Evolutionary conservation across 352 stramenopile genomes (phyloP), one percentile per base, ranked within the genome.

Genomic region (Pythium aquatile): DNA sequence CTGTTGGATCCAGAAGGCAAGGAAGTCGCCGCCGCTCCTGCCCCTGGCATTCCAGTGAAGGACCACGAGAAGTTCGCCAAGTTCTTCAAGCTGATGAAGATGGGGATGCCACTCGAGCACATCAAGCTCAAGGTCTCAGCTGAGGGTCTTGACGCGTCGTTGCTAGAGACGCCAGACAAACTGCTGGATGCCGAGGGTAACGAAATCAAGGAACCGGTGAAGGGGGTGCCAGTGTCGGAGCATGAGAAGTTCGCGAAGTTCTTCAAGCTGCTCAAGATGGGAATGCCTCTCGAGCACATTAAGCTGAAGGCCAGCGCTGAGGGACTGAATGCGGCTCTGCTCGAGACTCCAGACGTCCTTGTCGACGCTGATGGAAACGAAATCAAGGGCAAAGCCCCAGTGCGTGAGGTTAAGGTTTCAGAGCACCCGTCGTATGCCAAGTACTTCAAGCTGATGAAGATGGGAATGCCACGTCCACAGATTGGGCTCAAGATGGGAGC

Each of bases 381-480:
- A 28, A 66, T 76, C 9, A 71, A 73, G 55, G 63, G 24, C 20
- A 49, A 46, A 16, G 28, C 37, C n/a, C 73, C 76, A 46, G 74
- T 66, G 46, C 33, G 29, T 3, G n/a, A 63, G 2, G 69, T 87
- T 32, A 87, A 84, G 53, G 79, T 68, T 44, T 81, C 65, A 8
- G 82, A 98, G 58, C 91, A 98, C 63, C 90, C 90, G 16, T 81
- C 75, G 53, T 98, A 97, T 65, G 69, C 67, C 55, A 98, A 98
- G 73, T 98, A 98, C 81, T 98, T 98, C 78, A 98, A 98, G 72
- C 95, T 99, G 86, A 74, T 94, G 44, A 98, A 97, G 70, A 93
- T 98, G 74, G 94, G 93, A 5, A 94, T 99, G 83, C 96, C 96
- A 8, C 81, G 89, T 52, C 83, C 87, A 24, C 93, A 96, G 40